Percentiles rank a stretch among this genome's conserved stretches.
These are phyloP conservation scores for Penicillium maclennaniae DNA, from an alignment of 495 filamentous ascomycete genomes.

Conservation along the genomic window DNA sequence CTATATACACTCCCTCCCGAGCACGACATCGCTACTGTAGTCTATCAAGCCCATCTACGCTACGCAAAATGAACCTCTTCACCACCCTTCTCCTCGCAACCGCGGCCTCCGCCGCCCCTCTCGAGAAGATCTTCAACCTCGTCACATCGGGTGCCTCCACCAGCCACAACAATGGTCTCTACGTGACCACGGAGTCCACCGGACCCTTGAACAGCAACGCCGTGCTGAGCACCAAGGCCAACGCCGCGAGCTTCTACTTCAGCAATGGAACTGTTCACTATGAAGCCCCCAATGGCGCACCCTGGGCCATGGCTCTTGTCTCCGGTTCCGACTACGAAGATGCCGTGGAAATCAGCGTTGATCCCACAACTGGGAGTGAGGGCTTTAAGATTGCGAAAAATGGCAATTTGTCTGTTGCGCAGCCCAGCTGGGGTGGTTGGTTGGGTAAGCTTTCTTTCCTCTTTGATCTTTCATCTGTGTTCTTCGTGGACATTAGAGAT, in stretches of 20 bases:
- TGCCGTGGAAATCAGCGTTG: constrained; percentile 22
- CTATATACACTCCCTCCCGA: neutral
- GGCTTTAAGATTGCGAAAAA: constrained; percentile 27
- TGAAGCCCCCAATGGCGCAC: constrained; percentile 6
- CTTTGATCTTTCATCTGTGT: neutral
- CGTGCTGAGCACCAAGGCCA: constrained; percentile 10
- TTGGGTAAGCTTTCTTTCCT: constrained; percentile 26
- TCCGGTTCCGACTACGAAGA: constrained; percentile 5
- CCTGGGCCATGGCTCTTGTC: constrained; percentile 20
- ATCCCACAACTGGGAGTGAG: constrained; percentile 14
- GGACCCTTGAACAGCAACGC: constrained; percentile 21
- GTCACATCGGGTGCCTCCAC: constrained; percentile 15
- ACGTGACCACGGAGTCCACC: constrained; percentile 11
- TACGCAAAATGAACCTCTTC: constrained; percentile 23
- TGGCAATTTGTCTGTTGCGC: constrained; percentile 17
- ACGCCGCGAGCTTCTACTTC: constrained; percentile 16
- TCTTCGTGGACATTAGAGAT: neutral
- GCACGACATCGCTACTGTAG: neutral
- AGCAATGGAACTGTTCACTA: constrained; percentile 16
- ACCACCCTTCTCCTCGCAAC: constrained; percentile 2
- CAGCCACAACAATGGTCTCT: constrained; percentile 14
- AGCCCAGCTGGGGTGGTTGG: constrained; percentile 33
- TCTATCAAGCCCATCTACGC: neutral
- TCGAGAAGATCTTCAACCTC: constrained; percentile 20
- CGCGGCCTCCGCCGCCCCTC: constrained; percentile 13